A percentile compares a stretch with the other conserved stretches of the same genome.
phyloP scores from a whole-genome alignment of 495 filamentous ascomycete species.

The Sordaria brevicollis region DNA sequence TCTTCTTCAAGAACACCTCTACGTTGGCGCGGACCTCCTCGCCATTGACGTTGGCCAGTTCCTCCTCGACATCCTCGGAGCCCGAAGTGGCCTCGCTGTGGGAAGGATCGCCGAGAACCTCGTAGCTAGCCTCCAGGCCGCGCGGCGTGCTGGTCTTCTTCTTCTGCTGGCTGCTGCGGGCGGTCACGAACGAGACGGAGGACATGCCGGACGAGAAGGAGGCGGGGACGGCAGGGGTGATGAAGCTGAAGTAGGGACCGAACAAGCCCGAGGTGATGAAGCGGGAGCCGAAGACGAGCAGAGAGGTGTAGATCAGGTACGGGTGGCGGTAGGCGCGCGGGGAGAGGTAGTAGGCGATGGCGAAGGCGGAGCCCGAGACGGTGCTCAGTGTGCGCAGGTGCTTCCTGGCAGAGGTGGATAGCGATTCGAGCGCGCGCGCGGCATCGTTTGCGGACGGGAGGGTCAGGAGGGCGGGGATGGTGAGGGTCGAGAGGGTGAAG shows the following conservation, averaged over 20 bases:
- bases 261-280: slow-evolving; percentile 40
- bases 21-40: slow-evolving; percentile 68
- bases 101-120: slow-evolving; percentile 42
- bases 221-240: slow-evolving; percentile 14
- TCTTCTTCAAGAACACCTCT: slow-evolving; percentile 50
- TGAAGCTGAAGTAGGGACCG: slow-evolving; percentile 43
- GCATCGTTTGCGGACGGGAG: slow-evolving; percentile 63
- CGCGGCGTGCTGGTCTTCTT: slow-evolving; percentile 7
- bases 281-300: slow-evolving; percentile 48
- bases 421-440: slow-evolving; percentile 50
- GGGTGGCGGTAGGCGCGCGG: slow-evolving; percentile 64
- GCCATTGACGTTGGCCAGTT: slow-evolving; percentile 57
- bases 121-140: slow-evolving; percentile 50
- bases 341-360: slow-evolving; percentile 63
- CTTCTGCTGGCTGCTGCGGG: slow-evolving; percentile 12
- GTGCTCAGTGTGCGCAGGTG: slow-evolving; percentile 51
- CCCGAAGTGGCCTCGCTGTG: slow-evolving; percentile 30
- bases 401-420: slow-evolving; percentile 46
- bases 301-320: slow-evolving; percentile 70
- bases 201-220: slow-evolving; percentile 6
- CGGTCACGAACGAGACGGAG: slow-evolving; percentile 1
- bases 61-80: slow-evolving; percentile 29
- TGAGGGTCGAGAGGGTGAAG: slow-evolving; percentile 62
- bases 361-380: slow-evolving; percentile 51
- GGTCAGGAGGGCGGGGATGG: slow-evolving; percentile 64